Percentiles rank a stretch among this genome's conserved stretches.
Evolutionary conservation across 202 grass and related monocot species (phyloP).

Genomic region (Eragrostis tef): DNA sequence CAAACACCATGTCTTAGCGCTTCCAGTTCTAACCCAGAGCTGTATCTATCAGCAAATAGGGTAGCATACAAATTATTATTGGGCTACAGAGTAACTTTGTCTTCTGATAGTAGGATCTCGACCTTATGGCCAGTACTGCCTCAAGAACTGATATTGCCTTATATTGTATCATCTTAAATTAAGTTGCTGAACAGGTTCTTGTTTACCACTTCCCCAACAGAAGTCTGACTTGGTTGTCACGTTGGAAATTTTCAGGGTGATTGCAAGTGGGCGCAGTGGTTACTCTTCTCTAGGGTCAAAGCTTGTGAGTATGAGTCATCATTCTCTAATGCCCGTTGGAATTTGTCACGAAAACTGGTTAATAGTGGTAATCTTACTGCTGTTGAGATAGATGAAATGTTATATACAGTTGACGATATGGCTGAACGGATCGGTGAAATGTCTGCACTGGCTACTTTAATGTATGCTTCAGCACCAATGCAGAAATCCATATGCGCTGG

Average conservation of each 20-base stretch:
- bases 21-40: neutral
- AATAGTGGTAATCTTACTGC: constrained; percentile 53
- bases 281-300: constrained; percentile 82
- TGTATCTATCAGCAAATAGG: constrained; percentile 8
- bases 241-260: constrained; percentile 66
- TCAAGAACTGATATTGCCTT: constrained; percentile 32
- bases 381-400: constrained; percentile 77
- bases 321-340: constrained; percentile 80
- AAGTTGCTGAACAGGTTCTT: constrained; percentile 37
- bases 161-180: constrained; percentile 25
- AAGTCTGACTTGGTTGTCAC: constrained; percentile 39
- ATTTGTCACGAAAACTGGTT: constrained; percentile 65
- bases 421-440: constrained; percentile 83
- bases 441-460: constrained; percentile 89
- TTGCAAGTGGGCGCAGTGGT: constrained; percentile 93
- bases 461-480: constrained; percentile 86
- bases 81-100: constrained; percentile 2
- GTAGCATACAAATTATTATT: constrained; percentile 5
- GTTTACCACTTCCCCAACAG: constrained; percentile 25
- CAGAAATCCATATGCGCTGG: constrained; percentile 80
- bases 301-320: constrained; percentile 87
- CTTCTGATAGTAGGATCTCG: constrained; percentile 1
- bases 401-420: constrained; percentile 85
- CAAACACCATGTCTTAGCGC: neutral
- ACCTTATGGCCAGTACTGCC: constrained; percentile 17